A percentile compares a stretch with the other conserved stretches of the same genome.
These are phyloP conservation scores for Dactylonectria estremocensis DNA, from an alignment of 2,329 filamentous ascomycete genomes.

Conservation along the genomic window DNA sequence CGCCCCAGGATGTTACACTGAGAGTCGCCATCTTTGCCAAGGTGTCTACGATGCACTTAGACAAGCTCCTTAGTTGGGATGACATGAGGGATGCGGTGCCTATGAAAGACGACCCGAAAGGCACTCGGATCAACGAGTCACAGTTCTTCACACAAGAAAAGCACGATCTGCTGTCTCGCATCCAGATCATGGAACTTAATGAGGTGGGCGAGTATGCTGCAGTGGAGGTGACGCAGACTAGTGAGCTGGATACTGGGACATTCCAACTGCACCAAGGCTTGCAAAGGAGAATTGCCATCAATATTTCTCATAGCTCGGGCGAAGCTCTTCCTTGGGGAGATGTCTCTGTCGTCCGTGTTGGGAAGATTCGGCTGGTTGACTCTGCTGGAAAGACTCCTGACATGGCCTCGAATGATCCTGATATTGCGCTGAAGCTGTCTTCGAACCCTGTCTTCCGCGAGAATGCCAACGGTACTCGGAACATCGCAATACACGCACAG, in stretches of 20 bases:
- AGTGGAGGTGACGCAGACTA: slow-evolving; percentile 91
- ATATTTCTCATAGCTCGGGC: slow-evolving; percentile 91
- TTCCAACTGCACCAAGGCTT: slow-evolving; percentile 97
- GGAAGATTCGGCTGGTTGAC: slow-evolving; percentile 87
- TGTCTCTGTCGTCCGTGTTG: slow-evolving; percentile 82
- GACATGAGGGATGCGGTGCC: slow-evolving; percentile 90
- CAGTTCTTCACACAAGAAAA: slow-evolving; percentile 95
- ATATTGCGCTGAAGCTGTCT: slow-evolving; percentile 83
- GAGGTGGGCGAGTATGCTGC: slow-evolving; percentile 93
- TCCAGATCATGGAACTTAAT: slow-evolving; percentile 92
- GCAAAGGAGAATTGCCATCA: slow-evolving; percentile 89
- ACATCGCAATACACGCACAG: slow-evolving; percentile 88
- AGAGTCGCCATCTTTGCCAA: slow-evolving; percentile 93
- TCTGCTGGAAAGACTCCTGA: slow-evolving; percentile 88
- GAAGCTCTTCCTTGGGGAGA: slow-evolving; percentile 92
- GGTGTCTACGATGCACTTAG: slow-evolving; percentile 93
- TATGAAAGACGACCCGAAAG: slow-evolving; percentile 68
- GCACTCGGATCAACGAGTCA: slow-evolving; percentile 85
- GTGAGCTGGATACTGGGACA: slow-evolving; percentile 86
- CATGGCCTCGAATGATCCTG: slow-evolving; percentile 78
- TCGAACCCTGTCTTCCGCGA: slow-evolving; percentile 84
- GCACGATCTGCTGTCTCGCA: slow-evolving; percentile 89
- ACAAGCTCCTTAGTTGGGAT: slow-evolving; percentile 98
- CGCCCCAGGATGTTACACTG: slow-evolving; percentile 79
- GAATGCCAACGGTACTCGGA: slow-evolving; percentile 91